Base-by-base conservation (phyloP, 257 asterid genomes). In the Apocynum venetum region DNA sequence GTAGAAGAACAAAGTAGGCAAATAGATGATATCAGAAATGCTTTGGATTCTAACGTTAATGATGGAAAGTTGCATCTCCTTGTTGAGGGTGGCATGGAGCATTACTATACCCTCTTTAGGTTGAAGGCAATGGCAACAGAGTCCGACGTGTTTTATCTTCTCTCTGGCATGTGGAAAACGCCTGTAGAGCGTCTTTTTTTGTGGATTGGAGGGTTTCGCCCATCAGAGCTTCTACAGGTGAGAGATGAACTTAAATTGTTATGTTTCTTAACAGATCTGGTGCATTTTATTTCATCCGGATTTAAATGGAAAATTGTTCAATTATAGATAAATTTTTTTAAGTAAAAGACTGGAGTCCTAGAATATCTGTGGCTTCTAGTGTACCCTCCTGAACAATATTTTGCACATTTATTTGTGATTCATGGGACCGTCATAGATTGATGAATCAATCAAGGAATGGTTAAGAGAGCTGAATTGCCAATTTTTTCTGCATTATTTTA, bases 181-280 rank as follows among this genome's bases (percentile, higher is more conserved):
- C 77, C 97, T 9, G 97, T 92, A 19, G 99, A 93, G 67, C 95
- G 97, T 8, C 91, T 95, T 63, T 95, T 91, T 90, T 84, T 90
- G 75, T 92, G 98, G 98, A 95, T 95, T 2, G 99, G 96, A 20
- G 99, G 97, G 10, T 91, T 93, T 75, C 90, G 97, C 11, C 99
- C 98, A 46, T 91, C 99, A 1, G 96, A 91, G 64, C 91, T 93
- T 81, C 86, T 95, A 70, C 89, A 89, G 97, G 98, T 92, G 74
- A 85, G 51, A 17, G 40, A 72, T 53, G 71, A 51, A 56, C 76
- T 38, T 19, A 43, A 57, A 44, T 57, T 68, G 4, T 49, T n/a
- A 38, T 17, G 51, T 40, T 79, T 72, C 71, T 56, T 35, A 19
- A 20, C 72, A 8, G 19, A 76, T 76, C 43, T 49, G 74, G 12